Base-by-base conservation (phyloP, 1,139 yeast genomes). In the Debaryomyces subglobosus region DNA sequence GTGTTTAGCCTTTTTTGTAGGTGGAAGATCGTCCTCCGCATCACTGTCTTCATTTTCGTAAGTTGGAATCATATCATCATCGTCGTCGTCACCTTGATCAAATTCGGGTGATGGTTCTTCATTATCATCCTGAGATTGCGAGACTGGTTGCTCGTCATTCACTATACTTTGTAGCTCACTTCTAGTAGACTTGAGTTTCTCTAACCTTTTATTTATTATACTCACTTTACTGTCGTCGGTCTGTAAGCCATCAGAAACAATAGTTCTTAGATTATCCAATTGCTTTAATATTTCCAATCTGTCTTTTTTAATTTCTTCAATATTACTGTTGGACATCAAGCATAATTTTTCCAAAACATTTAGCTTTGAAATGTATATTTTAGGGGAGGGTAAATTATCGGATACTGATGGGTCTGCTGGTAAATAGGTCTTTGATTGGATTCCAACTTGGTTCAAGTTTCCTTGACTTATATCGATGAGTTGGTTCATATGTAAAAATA, bases 361-460 rank as follows among this genome's bases (percentile, higher is more conserved):
- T 42, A 81, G 67, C 57, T 78, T 78, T 30, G 75, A 63, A 6
- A 78, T 67, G 60, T 80, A 81, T 23, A 71, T 70, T 30, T 72
- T 69, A 5, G 86, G 84, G 7, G 80, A 74, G 2, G 85, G 85
- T 41, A 81, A 67, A 43, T 71, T 71, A 33, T 79, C 84, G 27
- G 77, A 67, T 5, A 66, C 68, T 13, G 71, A 60, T 2, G 77
- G 77, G 49, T 73, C 72, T 18, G 59, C 59, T 0, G 79, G 77
- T n/a, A 76, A 57, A 53, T 77, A 77, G 1, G 67, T 64, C 29
- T 72, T 69, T 6, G 78, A 67, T 52, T 79, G 78, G 35, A 73
- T 67, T 1, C 76, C 75, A 44, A 78, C 71, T 52, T 74, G 78
- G 16, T 75, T 69, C 47, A 75, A 60, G 55, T 70, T 73, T 10